Evolutionary conservation across 495 filamentous ascomycete species (phyloP).

Genomic region (Clohesyomyces aquaticus): DNA sequence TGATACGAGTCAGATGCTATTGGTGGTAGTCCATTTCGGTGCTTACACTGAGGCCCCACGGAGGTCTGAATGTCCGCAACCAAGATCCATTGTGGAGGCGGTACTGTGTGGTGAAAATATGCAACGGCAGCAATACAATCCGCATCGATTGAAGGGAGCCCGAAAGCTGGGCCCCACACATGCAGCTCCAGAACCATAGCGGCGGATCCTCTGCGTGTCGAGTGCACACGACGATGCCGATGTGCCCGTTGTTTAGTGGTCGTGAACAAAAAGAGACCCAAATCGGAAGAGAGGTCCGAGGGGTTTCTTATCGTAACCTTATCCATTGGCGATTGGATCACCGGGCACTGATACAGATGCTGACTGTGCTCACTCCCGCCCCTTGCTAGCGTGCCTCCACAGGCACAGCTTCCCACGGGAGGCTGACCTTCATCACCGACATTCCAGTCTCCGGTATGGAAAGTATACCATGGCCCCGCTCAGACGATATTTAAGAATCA

Average conservation of each 20-base stretch:
- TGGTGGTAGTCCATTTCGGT: slow-evolving; percentile 12
- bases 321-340: no score
- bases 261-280: no score
- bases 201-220: neutral
- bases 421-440: neutral
- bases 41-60: slow-evolving; percentile 74
- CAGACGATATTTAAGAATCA: slow-evolving; percentile 80
- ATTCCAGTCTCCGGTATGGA: neutral
- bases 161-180: slow-evolving; percentile 88
- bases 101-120: slow-evolving; percentile 62
- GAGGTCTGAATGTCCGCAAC: slow-evolving; percentile 75
- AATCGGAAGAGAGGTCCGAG: no score
- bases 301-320: no score
- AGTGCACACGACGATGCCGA: no score
- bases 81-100: slow-evolving; percentile 67
- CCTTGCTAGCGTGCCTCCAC: no score
- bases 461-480: slow-evolving; percentile 73
- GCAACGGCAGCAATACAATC: slow-evolving; percentile 75
- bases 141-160: slow-evolving; percentile 84
- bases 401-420: no score
- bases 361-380: no score
- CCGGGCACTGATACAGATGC: no score
- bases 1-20: slow-evolving; percentile 7
- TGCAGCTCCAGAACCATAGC: slow-evolving; percentile 75
- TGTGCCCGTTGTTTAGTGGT: no score